Conservation (phyloP, 805 yeast genomes). For the Barnettozyma salicaria region DNA sequence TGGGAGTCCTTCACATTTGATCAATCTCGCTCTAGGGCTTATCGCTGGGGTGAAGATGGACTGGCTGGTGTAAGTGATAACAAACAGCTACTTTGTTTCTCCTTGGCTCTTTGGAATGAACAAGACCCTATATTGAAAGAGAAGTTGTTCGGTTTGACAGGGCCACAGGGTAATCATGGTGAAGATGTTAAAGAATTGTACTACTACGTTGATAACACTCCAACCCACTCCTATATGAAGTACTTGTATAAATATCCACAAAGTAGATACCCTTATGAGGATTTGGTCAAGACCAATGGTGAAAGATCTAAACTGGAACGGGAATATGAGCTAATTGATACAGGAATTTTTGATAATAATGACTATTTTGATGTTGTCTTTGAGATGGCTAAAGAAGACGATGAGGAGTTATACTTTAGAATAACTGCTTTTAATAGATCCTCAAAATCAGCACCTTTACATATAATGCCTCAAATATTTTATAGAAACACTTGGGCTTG, state of each 20-base stretch:
- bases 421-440: conserved; percentile 86
- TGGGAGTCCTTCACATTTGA: conserved; percentile 88
- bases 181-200: conserved; percentile 88
- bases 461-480: conserved; percentile 75
- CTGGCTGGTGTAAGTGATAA: conserved; percentile 84
- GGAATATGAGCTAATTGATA: conserved; percentile 81
- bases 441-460: conserved; percentile 79
- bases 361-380: conserved; percentile 80
- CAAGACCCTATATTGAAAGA: conserved; percentile 81
- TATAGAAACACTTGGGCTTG: conserved; percentile 94
- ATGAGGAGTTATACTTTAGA: conserved; percentile 74
- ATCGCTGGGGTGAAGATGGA: conserved; percentile 96
- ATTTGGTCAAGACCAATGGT: conserved; percentile 62
- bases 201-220: conserved; percentile 85
- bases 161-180: conserved; percentile 93
- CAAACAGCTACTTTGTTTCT: conserved; percentile 67
- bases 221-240: conserved; percentile 89
- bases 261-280: conserved; percentile 70
- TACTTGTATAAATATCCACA: conserved; percentile 92
- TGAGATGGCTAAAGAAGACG: conserved; percentile 83
- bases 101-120: conserved; percentile 91
- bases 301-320: conserved; percentile 58
- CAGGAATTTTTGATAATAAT: conserved; percentile 58
- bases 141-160: conserved; percentile 81
- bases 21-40: conserved; percentile 71